Evolutionary conservation across 2,329 filamentous ascomycete species (phyloP).

Genomic region (Colletotrichum eleusines): DNA sequence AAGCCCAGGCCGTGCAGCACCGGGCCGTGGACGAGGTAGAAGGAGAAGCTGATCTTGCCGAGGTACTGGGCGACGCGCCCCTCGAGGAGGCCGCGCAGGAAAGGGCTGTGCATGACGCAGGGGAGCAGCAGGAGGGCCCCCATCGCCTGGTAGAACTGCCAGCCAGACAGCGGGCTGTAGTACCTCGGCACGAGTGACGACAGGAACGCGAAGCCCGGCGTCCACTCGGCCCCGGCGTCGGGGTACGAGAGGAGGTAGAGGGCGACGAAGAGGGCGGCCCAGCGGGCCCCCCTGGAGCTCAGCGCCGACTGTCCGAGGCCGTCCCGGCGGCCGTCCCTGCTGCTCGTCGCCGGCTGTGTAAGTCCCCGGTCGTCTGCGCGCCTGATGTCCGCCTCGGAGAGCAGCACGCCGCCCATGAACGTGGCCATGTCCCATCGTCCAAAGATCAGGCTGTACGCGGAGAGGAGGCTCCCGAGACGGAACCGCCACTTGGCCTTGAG

Average conservation of each 20-base stretch:
- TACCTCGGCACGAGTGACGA: constrained; percentile 52
- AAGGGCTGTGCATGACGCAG: constrained; percentile 51
- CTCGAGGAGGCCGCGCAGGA: constrained; percentile 49
- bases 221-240: constrained; percentile 54
- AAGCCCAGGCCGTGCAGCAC: constrained; percentile 47
- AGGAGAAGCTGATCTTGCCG: constrained; percentile 55
- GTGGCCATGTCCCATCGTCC: constrained; percentile 57
- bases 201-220: constrained; percentile 52
- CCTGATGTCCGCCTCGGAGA: constrained; percentile 54
- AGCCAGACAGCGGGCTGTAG: constrained; percentile 52
- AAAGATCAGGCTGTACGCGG: constrained; percentile 51
- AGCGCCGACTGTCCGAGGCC: constrained; percentile 34
- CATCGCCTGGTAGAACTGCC: constrained; percentile 56
- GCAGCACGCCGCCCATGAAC: constrained; percentile 53
- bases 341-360: constrained; percentile 38
- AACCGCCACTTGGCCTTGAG: constrained; percentile 52
- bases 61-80: constrained; percentile 52
- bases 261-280: constrained; percentile 48
- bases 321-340: constrained; percentile 18
- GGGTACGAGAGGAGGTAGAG: constrained; percentile 57
- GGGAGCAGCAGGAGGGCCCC: constrained; percentile 53
- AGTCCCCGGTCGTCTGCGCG: constrained; percentile 41
- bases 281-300: constrained; percentile 44
- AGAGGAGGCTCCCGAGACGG: constrained; percentile 47
- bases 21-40: constrained; percentile 55